These are phyloP conservation scores for Acanthamoeba lenticulata DNA, from an alignment of 208 protist species.

Conservation along the genomic window DNA sequence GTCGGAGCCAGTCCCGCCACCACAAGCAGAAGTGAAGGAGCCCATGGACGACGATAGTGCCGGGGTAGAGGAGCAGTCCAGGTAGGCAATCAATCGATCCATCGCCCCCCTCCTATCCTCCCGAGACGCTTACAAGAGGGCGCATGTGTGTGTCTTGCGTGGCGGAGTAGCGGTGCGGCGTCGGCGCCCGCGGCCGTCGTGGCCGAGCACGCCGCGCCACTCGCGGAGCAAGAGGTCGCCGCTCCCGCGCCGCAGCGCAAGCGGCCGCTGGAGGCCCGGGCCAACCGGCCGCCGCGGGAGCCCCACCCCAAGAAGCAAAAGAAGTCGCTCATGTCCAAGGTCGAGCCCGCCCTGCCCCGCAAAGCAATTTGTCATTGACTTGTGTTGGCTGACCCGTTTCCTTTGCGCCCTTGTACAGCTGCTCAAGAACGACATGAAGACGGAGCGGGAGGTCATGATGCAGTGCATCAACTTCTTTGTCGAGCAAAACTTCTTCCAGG, in stretches of 20 bases:
- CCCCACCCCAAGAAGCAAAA: constrained; percentile 23
- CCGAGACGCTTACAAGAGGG: background rate
- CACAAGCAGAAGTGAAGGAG: background rate
- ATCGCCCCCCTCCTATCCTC: background rate
- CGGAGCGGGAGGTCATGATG: background rate
- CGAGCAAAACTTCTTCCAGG: constrained; percentile 11
- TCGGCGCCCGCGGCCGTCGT: background rate
- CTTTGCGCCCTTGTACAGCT: background rate
- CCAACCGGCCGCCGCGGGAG: background rate
- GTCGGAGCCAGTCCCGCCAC: background rate
- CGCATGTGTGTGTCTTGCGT: background rate
- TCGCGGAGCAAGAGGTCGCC: background rate
- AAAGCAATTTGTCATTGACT: background rate
- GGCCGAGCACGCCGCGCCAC: background rate
- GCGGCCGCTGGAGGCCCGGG: background rate
- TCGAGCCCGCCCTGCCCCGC: background rate
- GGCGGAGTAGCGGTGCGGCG: background rate
- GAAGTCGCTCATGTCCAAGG: constrained; percentile 31
- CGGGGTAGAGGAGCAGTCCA: background rate
- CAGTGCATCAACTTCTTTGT: constrained; percentile 42
- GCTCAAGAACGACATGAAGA: constrained; percentile 23
- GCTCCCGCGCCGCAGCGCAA: background rate
- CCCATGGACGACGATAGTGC: background rate
- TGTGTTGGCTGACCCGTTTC: background rate
- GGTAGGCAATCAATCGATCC: background rate